Base-by-base conservation (phyloP, 805 yeast species). In the Cyberlindnera subsufficiens region DNA sequence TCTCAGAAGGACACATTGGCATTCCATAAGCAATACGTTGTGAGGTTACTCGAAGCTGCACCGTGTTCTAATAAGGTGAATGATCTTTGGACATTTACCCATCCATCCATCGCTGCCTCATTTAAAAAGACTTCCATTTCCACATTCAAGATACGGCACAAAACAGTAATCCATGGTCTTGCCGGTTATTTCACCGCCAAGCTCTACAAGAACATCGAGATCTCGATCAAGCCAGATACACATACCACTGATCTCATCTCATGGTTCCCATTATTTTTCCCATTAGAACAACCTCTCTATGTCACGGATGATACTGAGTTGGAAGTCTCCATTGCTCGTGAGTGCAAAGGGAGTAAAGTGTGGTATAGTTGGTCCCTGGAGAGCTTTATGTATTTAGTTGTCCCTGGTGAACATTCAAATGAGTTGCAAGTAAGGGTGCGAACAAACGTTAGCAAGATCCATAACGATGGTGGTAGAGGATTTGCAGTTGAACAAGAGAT, bases 311-410 rank as follows among this genome's bases (percentile, higher is more conserved):
- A 74, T 43, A 71, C 77, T 9, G 83, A 75, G 44, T 49, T 82
- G 4, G 76, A 75, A 32, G 57, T 80, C 0, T 69, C 72, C 30
- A 53, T 81, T 32, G 71, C 77, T 55, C 63, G 89, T 42, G 71
- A 66, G 30, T 55, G 65, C 3, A 60, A 59, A n/a, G 57, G 57
- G 8, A 55, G 60, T 1, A 61, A 61, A 36, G 75, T 77, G 2
- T 81, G 88, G 88, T 82, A 82, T 51, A 83, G 78, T 46, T 83
- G 89, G 88, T 65, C 75, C 0, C 53, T 71, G 17, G 82, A 79
- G 52, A 65, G 75, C 5, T 78, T 69, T 52, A 65, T 75, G 30
- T 73, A 74, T 43, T 51, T 67, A 14, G 63, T 63, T 4, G 54
- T 59, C 3, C 61, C 68, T 1, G 58, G 54, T 14, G 46, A 46